Base-by-base conservation (phyloP, 495 filamentous ascomycete genomes). In the Pseudomonodictys pantanalensis region DNA sequence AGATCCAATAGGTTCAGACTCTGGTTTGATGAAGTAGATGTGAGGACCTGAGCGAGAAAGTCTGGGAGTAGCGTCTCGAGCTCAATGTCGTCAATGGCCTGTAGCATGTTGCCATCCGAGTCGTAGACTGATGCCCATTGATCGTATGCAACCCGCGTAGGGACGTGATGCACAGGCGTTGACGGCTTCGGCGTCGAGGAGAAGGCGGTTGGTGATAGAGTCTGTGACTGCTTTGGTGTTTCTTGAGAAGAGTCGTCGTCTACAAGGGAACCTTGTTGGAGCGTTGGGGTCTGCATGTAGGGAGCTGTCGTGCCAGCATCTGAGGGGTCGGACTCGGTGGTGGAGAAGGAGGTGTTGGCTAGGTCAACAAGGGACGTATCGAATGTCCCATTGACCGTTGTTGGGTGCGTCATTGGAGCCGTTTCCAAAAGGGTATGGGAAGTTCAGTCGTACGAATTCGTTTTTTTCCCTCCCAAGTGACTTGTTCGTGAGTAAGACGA, bases 81-180 rank as follows among this genome's bases (percentile, higher is more conserved):
- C 67, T 86, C 79, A 33, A 81, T 66, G 29, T 81, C 81, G 66
- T 91, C 87, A 29, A 88, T 75, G 4, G 79, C 78, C 73, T 90
- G 87, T 1, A 91, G 76, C 68, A 89, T 86, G 68, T 90, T 91
- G 24, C 82, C 82, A 57, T 90, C 86, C 38, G 77, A 83, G 66
- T 91, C 86, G 71, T 91, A 90, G 58, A 83, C 74, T 68, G 77
- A 47, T 23, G 75, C 73, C 78, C 77, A 80, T 50, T 64, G 68
- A 41, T 76, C 61, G 47, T 81, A 81, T 18, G 75, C 73, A 28
- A 71, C 72, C 15, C 60, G 46, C 1, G 73, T 79, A 11, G 72
- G 56, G 7, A 78, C 60, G 22, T 71, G 69, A 15, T 68, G 60
- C 35, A 77, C 41, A 24, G 57, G 65, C 24, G 66, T 63, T 30